A percentile compares a stretch with the other conserved stretches of the same genome.
Conservation (phyloP, 164 flowering plant genomes). For the Vitis riparia region DNA sequence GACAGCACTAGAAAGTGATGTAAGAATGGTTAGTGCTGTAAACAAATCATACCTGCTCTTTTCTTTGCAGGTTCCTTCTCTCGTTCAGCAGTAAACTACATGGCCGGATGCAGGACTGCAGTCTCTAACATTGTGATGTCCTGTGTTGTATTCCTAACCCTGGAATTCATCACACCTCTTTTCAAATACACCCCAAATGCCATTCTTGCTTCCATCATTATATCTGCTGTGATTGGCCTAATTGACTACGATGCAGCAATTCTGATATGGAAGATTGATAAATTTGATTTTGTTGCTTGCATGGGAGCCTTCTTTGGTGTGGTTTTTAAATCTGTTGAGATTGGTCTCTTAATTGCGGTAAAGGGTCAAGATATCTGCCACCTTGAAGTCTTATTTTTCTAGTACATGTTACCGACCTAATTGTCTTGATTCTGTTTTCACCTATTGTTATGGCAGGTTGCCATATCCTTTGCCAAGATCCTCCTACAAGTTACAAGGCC, state of each 20-base stretch:
- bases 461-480: slow-evolving; percentile 76
- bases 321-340: slow-evolving; percentile 73
- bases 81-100: slow-evolving; percentile 88
- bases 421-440: neutral
- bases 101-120: slow-evolving; percentile 92
- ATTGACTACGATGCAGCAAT: slow-evolving; percentile 65
- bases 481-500: slow-evolving; percentile 87
- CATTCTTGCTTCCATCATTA: slow-evolving; percentile 84
- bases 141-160: slow-evolving; percentile 63
- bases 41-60: neutral
- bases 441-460: slow-evolving; percentile 39
- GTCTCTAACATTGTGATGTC: slow-evolving; percentile 94
- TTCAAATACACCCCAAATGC: slow-evolving; percentile 94
- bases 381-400: neutral
- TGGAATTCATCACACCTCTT: slow-evolving; percentile 74
- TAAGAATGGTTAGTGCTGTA: too few species aligned
- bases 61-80: slow-evolving; percentile 80
- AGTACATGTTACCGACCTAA: neutral
- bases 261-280: slow-evolving; percentile 86
- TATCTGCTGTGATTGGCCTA: slow-evolving; percentile 74
- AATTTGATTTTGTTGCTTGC: slow-evolving; percentile 87
- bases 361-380: slow-evolving; percentile 7
- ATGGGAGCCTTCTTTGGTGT: slow-evolving; percentile 95
- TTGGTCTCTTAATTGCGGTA: slow-evolving; percentile 89
- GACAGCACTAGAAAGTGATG: neutral